Evolutionary conservation across 371 early-diverging fungal genomes (phyloP), one percentile per base, ranked within the genome.

Genomic region (Paramicrosporidium saccamoebae): DNA sequence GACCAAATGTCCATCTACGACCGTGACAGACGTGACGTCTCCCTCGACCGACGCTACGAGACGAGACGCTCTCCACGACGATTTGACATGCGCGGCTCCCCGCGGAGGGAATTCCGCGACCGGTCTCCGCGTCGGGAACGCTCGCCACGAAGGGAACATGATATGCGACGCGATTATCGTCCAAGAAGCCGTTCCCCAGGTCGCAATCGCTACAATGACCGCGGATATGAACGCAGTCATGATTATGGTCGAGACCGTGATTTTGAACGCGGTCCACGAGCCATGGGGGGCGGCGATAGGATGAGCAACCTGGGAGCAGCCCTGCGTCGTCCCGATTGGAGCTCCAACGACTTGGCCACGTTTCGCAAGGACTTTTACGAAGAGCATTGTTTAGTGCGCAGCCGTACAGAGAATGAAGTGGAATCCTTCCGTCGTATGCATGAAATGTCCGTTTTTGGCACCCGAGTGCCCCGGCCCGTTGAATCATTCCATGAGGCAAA

Each of bases 311-410:
- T 63, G 3, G 68, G 66, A 14, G 38, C 42, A 14, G 43, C 39
- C 20, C 42, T 67, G 11, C 37, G 45, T 19, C 45, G 40, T 6
- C 63, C 63, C 14, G 47, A 61, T 27, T 81, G 74, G 71, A 62
- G 64, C 32, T 21, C 50, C 5, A 22, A 32, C 6, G 31, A 54
- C 22, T 48, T 78, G 3, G 66, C 62, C 5, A 52, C 47, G 25
- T 78, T 84, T 33, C 75, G 78, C 39, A 84, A 84, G 50, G 66
- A 79, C 48, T 95, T 98, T 38, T 81, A 92, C 39, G 52, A 52
- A 22, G 88, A 60, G 37, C 41, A 63, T 28, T 42, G 53, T 22
- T 26, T 29, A 9, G 67, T 71, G 7, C 44, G 64, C 6, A 41
- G 39, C 10, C 52, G 66, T 26, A 35, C 48, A 14, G 27, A 34